These are phyloP conservation scores for Pleurozium schreberi DNA, from an alignment of 225 moss, liverwort and hornwort species.

Conservation along the genomic window DNA sequence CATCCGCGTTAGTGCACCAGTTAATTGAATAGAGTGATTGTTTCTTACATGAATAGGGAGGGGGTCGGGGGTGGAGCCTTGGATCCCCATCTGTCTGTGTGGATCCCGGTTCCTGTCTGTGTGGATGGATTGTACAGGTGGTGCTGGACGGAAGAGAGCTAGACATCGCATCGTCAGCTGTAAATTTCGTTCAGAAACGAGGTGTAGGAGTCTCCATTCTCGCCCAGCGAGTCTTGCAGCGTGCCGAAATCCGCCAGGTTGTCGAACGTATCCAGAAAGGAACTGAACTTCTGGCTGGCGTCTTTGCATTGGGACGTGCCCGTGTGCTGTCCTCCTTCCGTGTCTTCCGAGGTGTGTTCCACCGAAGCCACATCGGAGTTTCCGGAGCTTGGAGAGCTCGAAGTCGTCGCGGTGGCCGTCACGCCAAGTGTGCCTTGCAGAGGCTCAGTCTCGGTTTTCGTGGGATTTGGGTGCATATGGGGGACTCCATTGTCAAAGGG, in stretches of 20 bases:
- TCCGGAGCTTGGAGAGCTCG: constrained; percentile 22
- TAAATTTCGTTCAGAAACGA: constrained; percentile 45
- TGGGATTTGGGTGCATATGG: neutral
- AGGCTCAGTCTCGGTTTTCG: constrained; percentile 11
- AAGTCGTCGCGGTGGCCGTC: neutral
- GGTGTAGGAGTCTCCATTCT: constrained; percentile 32
- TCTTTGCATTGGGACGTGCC: constrained; percentile 31
- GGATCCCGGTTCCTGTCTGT: neutral
- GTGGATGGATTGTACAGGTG: constrained; percentile 30
- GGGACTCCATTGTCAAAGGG: neutral
- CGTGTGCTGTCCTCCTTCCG: constrained; percentile 10
- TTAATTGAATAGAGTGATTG: constrained; percentile 1
- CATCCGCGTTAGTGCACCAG: neutral
- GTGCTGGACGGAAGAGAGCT: neutral
- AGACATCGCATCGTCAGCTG: constrained; percentile 3
- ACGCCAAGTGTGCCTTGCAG: constrained; percentile 10
- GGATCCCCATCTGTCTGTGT: neutral
- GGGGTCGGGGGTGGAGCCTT: neutral
- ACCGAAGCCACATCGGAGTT: constrained; percentile 29
- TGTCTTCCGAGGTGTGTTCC: constrained; percentile 24
- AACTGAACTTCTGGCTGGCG: constrained; percentile 14
- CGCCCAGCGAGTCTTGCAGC: constrained; percentile 27
- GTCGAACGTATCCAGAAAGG: constrained; percentile 45
- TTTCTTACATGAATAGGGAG: constrained; percentile 13
- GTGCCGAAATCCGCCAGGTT: constrained; percentile 34